Conservation (phyloP, 306 rosid species). For the Dicorynia guianensis region DNA sequence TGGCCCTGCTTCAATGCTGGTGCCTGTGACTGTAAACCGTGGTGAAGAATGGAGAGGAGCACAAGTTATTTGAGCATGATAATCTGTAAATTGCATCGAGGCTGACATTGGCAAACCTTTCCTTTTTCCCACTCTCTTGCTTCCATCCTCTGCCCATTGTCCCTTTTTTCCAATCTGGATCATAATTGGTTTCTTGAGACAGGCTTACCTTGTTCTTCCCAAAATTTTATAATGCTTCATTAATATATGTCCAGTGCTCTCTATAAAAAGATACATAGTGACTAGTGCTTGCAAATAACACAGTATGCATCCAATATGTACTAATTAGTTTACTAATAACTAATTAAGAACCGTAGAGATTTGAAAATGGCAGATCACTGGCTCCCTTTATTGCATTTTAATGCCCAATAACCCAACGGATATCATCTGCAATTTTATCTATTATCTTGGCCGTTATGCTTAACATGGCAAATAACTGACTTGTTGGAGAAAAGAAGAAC, state of each 20-base stretch:
- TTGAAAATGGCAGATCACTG: too few relatives aligned
- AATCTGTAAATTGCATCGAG: slow-evolving; percentile 55
- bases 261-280: slow-evolving; percentile 21
- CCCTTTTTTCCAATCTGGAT: slow-evolving; percentile 7
- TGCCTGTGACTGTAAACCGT: slow-evolving; percentile 81
- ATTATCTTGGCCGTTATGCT: neutral
- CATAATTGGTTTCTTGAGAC: neutral
- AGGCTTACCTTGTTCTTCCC: slow-evolving; percentile 30
- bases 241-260: slow-evolving; percentile 29
- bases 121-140: neutral
- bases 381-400: neutral
- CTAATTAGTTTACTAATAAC: neutral
- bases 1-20: slow-evolving; percentile 92
- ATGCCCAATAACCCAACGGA: too few relatives aligned
- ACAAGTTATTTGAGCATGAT: slow-evolving; percentile 93
- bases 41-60: slow-evolving; percentile 96
- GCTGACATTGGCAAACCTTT: slow-evolving; percentile 19
- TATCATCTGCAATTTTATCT: too few relatives aligned
- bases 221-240: slow-evolving; percentile 21
- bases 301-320: too few relatives aligned
- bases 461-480: neutral
- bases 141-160: slow-evolving; percentile 25
- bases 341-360: neutral
- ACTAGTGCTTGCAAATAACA: neutral
- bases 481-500: too few relatives aligned